Conservation (phyloP, 768 basidiomycete genomes). For the Coprinopsis marcescibilis region DNA sequence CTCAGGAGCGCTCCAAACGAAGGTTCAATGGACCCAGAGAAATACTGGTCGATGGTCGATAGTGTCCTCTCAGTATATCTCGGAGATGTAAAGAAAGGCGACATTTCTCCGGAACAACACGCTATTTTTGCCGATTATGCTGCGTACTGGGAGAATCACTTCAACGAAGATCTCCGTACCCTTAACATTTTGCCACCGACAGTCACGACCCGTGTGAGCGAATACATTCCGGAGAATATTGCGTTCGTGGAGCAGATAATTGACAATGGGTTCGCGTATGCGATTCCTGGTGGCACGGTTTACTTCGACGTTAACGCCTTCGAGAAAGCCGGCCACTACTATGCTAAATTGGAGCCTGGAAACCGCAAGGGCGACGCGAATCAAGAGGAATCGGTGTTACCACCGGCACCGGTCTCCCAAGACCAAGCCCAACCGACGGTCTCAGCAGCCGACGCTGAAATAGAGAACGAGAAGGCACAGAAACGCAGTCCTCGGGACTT, state of each 20-base stretch:
- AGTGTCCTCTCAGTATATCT: slow-evolving; percentile 8
- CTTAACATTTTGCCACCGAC: slow-evolving; percentile 85
- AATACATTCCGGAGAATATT: slow-evolving; percentile 95
- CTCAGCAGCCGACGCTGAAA: slow-evolving; percentile 7
- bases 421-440: no score
- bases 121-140: slow-evolving; percentile 37
- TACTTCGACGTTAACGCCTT: slow-evolving; percentile 89
- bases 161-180: slow-evolving; percentile 90
- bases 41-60: slow-evolving; percentile 4
- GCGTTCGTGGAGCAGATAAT: slow-evolving; percentile 83
- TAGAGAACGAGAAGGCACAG: slow-evolving; percentile 9
- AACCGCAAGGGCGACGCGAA: slow-evolving; percentile 10
- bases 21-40: not conserved
- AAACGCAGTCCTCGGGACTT: slow-evolving; percentile 51
- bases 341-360: slow-evolving; percentile 87
- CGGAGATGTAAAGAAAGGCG: slow-evolving; percentile 9
- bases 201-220: slow-evolving; percentile 90
- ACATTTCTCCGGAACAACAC: slow-evolving; percentile 8
- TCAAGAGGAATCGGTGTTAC: no score
- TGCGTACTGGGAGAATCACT: slow-evolving; percentile 83
- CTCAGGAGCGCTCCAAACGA: not conserved
- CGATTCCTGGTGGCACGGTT: slow-evolving; percentile 62
- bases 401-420: no score
- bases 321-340: slow-evolving; percentile 73
- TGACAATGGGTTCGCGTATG: slow-evolving; percentile 77